Percentiles rank a stretch among this genome's conserved stretches.
These are phyloP conservation scores for Cladophialophora yegresii DNA, from an alignment of 2,329 filamentous ascomycete species.

Conservation along the genomic window DNA sequence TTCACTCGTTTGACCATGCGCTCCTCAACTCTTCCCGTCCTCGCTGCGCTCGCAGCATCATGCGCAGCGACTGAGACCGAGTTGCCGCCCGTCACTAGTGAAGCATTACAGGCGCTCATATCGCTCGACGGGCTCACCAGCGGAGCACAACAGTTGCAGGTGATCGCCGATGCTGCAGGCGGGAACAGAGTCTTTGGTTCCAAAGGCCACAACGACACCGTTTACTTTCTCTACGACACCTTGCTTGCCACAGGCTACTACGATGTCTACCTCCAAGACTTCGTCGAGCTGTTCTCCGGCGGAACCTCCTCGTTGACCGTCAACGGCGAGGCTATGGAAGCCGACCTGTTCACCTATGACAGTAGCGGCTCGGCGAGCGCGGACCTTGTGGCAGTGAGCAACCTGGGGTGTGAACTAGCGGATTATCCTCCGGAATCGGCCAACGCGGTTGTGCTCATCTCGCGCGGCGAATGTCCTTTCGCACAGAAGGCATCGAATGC, in stretches of 20 bases:
- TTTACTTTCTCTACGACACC: constrained; percentile 63
- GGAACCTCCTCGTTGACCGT: constrained; percentile 45
- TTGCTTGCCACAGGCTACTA: constrained; percentile 49
- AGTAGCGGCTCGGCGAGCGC: constrained; percentile 62
- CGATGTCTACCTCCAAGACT: constrained; percentile 56
- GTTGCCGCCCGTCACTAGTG: constrained; percentile 19
- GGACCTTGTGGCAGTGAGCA: constrained; percentile 61
- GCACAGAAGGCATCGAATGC: constrained; percentile 57
- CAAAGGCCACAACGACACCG: constrained; percentile 64
- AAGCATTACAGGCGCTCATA: constrained; percentile 33
- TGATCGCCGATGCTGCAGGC: constrained; percentile 33
- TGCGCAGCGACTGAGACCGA: not conserved
- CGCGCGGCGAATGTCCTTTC: constrained; percentile 62
- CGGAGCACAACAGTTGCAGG: constrained; percentile 34
- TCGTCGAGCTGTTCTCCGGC: constrained; percentile 49
- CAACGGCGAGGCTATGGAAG: constrained; percentile 58
- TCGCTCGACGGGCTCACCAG: constrained; percentile 33
- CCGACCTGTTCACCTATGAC: constrained; percentile 64
- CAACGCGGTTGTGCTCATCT: constrained; percentile 70
- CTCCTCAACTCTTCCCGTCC: not conserved
- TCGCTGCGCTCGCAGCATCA: constrained; percentile 8
- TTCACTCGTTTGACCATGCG: not conserved
- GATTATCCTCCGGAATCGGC: constrained; percentile 62
- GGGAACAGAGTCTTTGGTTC: constrained; percentile 38
- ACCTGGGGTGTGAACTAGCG: constrained; percentile 59